A percentile compares a stretch with the other conserved stretches of the same genome.
Evolutionary conservation across 805 yeast species (phyloP).

Genomic region (Wickerhamiella nectarea): DNA sequence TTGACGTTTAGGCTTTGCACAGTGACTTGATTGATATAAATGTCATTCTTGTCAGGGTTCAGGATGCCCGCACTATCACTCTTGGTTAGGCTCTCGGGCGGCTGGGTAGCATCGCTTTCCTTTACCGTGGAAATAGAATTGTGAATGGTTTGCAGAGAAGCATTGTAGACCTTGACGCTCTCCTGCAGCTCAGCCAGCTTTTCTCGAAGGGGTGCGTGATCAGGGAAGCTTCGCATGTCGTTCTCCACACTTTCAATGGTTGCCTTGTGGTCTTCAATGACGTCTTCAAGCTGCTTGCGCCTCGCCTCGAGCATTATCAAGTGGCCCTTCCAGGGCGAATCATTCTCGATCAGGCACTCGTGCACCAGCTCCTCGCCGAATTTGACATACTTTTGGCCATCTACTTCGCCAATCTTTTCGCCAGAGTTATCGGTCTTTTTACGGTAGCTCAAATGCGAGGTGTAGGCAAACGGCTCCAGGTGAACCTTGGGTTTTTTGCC

Average conservation of each 20-base stretch:
- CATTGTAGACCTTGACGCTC: slow-evolving; percentile 2
- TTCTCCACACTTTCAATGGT: slow-evolving; percentile 23
- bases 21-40: slow-evolving; percentile 54
- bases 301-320: slow-evolving; percentile 20
- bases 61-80: slow-evolving; percentile 1
- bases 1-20: slow-evolving; percentile 59
- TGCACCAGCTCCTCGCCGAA: slow-evolving; percentile 48
- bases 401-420: slow-evolving; percentile 23
- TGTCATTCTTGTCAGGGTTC: neutral
- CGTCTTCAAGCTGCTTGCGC: slow-evolving; percentile 21
- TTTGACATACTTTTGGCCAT: slow-evolving; percentile 26
- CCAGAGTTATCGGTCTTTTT: slow-evolving; percentile 43
- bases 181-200: slow-evolving; percentile 4
- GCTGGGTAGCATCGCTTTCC: neutral
- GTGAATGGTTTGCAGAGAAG: neutral
- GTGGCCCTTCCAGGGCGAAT: slow-evolving; percentile 23
- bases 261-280: slow-evolving; percentile 22
- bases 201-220: neutral
- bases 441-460: slow-evolving; percentile 57
- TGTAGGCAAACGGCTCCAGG: slow-evolving; percentile 47
- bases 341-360: slow-evolving; percentile 36
- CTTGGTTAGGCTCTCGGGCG: neutral
- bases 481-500: slow-evolving; percentile 28
- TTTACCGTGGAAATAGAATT: slow-evolving; percentile 1
- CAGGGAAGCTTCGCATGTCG: neutral